A percentile compares a stretch with the other conserved stretches of the same genome.
phyloP scores from a whole-genome alignment of 2,329 filamentous ascomycete genomes.

The Diplodia seriata region DNA sequence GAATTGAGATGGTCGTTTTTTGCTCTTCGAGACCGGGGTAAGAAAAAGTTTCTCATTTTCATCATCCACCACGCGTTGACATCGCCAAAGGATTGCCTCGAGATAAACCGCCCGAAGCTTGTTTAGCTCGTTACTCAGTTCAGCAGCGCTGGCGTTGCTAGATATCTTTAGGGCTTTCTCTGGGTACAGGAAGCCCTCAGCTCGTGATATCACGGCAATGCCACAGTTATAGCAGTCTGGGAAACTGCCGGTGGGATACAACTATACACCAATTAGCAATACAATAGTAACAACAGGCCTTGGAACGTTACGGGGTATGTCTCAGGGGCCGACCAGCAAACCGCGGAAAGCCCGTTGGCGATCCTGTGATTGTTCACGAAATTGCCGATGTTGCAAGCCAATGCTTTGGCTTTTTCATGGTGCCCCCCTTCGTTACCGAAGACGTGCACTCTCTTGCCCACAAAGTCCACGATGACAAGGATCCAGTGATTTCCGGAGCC shows the following conservation, averaged over 20 bases:
- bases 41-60: background rate
- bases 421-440: slow-evolving; percentile 1
- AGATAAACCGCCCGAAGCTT: background rate
- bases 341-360: background rate
- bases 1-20: background rate
- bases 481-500: slow-evolving; percentile 5
- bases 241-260: background rate
- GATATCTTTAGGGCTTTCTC: background rate
- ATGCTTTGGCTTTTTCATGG: background rate
- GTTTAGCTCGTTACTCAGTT: slow-evolving; percentile 1
- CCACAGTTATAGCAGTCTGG: slow-evolving; percentile 2
- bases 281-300: background rate
- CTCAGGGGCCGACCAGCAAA: background rate
- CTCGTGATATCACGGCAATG: slow-evolving; percentile 1
- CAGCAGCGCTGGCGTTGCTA: background rate
- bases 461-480: background rate
- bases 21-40: background rate
- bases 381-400: background rate
- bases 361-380: slow-evolving; percentile 8
- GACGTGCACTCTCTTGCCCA: background rate
- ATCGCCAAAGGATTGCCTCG: background rate
- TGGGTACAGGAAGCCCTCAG: slow-evolving; percentile 14
- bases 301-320: background rate
- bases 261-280: background rate
- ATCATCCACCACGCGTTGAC: background rate